phyloP scores from a whole-genome alignment of 208 protist genomes.

The Acanthamoeba lenticulata region DNA sequence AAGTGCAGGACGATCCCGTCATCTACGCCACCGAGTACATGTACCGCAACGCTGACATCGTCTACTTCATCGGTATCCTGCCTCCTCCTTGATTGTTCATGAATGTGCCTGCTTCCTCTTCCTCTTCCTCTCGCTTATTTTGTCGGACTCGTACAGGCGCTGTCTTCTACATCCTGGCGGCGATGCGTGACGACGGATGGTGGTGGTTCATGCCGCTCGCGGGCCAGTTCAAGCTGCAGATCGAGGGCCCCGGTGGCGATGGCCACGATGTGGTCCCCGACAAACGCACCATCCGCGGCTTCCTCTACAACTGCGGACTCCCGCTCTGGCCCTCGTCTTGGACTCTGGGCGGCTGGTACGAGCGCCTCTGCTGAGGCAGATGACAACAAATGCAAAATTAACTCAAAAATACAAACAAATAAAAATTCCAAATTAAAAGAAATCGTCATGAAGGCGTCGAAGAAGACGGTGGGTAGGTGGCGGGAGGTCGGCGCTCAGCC shows the following conservation, averaged over 20 bases:
- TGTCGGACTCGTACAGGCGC: background rate
- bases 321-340: background rate
- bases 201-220: constrained; percentile 18
- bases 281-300: background rate
- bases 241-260: background rate
- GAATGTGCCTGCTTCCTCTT: background rate
- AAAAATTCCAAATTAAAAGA: background rate
- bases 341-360: background rate
- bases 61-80: constrained; percentile 1
- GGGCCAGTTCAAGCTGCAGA: background rate
- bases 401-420: background rate
- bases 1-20: background rate
- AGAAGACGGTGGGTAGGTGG: too few species aligned
- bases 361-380: background rate
- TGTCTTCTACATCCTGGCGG: background rate
- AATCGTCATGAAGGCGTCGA: background rate
- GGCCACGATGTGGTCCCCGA: background rate
- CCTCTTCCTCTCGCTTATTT: background rate
- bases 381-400: background rate
- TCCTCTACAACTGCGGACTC: background rate
- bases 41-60: constrained; percentile 25
- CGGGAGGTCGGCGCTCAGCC: background rate
- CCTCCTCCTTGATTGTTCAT: background rate
- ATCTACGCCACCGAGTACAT: constrained; percentile 1
- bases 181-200: background rate